Conservation (phyloP, 2,329 filamentous ascomycete species). For the Nemania sp. region DNA sequence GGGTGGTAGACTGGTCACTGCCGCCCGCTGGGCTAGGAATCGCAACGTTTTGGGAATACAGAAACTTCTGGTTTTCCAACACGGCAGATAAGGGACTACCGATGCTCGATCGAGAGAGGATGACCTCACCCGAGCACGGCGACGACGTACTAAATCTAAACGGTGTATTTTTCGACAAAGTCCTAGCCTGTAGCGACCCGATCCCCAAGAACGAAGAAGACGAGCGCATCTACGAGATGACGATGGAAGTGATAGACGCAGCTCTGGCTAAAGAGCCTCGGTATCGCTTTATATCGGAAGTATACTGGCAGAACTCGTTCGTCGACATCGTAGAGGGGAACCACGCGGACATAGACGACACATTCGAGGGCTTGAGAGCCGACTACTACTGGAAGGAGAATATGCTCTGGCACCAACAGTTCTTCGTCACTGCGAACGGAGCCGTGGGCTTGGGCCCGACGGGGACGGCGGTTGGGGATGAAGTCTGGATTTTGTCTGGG, state of each 20-base stretch:
- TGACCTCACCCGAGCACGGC: constrained; percentile 10
- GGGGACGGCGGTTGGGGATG: constrained; percentile 15
- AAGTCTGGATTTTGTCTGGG: constrained; percentile 24
- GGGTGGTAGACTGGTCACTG: constrained; percentile 24
- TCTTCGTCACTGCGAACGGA: constrained; percentile 25
- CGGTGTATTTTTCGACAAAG: constrained; percentile 22
- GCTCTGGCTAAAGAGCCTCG: constrained; percentile 15
- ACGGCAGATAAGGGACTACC: constrained; percentile 21
- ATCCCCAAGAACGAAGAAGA: constrained; percentile 5
- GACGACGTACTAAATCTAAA: constrained; percentile 23
- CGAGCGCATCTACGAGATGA: neutral
- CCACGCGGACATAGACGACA: neutral
- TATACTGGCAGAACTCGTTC: constrained; percentile 19
- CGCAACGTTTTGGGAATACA: constrained; percentile 17
- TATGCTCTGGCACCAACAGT: constrained; percentile 20
- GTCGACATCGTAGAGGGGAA: constrained; percentile 18
- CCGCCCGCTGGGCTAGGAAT: neutral
- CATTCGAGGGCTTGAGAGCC: neutral
- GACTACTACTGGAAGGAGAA: constrained; percentile 15
- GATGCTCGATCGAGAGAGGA: constrained; percentile 11
- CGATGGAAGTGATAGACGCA: neutral
- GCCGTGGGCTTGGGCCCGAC: constrained; percentile 23
- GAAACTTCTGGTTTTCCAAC: constrained; percentile 10
- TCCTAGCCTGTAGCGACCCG: constrained; percentile 11
- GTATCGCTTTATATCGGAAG: constrained; percentile 15